Evolutionary conservation across 2,329 filamentous ascomycete species (phyloP), one percentile per base, ranked within the genome.

Genomic region (Colletotrichum karsti): DNA sequence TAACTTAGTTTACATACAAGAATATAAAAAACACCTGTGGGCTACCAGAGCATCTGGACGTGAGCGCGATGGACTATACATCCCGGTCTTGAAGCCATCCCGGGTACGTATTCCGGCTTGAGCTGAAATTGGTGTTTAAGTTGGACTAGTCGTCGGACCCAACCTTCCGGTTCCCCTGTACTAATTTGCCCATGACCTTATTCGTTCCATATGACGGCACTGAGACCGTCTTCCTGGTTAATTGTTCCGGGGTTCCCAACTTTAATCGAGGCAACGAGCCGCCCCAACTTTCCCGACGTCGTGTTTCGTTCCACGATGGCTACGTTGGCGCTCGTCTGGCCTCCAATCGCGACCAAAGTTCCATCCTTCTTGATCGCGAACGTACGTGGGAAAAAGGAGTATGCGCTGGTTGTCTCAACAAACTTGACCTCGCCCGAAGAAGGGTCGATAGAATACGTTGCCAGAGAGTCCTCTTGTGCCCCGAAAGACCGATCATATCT

Each of bases 281-380:
- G 79, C 0, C 87, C 87, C 24, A 92, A 78, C 71, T 82, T 77
- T 0, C 91, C 91, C 0, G 85, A 88, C 13, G 77, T 74, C 0
- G 81, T 75, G 75, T 92, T 84, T 10, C 91, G 79, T 66, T 78
- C 75, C 26, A 91, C 80, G 35, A 93, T 83, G 2, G 84, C 86
- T 1, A 93, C 86, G 22, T 84, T 87, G 13, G 85, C 83, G 42
- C 84, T 87, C 2, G 84, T 84, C 79, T 92, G 90, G 24, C 91
- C 85, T 0, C 86, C 91, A 41, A 93, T 84, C 0, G 90, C 90
- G 2, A 92, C 83, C 67, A 90, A 72, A 48, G 84, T 81, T 0
- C 90, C 90, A 0, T 84, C 84, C 41, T 82, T 82, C 73, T 91
- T 92, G 60, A 91, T 80, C 22, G 82, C 82, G 74, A 92, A 90